Evolutionary conservation across 1,139 yeast species (phyloP).

Genomic region (Kodamaea suecica): DNA sequence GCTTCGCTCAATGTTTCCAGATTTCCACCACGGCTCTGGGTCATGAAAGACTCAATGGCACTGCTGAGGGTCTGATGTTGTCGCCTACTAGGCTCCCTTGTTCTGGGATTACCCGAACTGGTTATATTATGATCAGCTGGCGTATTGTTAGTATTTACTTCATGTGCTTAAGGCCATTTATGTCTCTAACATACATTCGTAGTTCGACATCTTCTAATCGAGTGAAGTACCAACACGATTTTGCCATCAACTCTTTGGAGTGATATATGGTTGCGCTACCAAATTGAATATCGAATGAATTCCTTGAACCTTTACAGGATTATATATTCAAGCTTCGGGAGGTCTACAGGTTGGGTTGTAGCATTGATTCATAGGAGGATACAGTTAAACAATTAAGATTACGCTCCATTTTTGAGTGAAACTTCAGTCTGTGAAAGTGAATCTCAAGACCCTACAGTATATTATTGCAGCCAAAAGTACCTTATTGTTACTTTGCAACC

Average conservation of each 20-base stretch:
- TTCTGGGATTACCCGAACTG: conserved; percentile 12
- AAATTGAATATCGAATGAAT: too few relatives aligned
- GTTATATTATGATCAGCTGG: conserved; percentile 34
- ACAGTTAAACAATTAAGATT: too few relatives aligned
- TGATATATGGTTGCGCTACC: conserved; percentile 5
- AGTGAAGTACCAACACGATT: background rate
- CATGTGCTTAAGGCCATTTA: too few relatives aligned
- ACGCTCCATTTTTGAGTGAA: too few relatives aligned
- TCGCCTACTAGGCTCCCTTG: conserved; percentile 16
- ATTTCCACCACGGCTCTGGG: conserved; percentile 6
- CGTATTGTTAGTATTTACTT: conserved; percentile 19
- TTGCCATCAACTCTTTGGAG: conserved; percentile 8
- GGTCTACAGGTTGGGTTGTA: too few relatives aligned
- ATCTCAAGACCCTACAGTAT: too few relatives aligned
- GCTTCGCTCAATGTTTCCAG: conserved; percentile 16
- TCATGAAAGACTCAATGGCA: conserved; percentile 35
- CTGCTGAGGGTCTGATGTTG: conserved; percentile 36
- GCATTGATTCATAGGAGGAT: too few relatives aligned
- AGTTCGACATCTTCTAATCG: conserved; percentile 13
- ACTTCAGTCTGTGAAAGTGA: too few relatives aligned
- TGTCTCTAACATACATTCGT: conserved; percentile 41
- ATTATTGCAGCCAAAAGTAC: too few relatives aligned
- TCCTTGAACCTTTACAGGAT: too few relatives aligned
- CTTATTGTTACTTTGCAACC: too few relatives aligned
- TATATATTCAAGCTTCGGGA: too few relatives aligned